Evolutionary conservation across 306 rosid species (phyloP).

Genomic region (Rubus parviflorus): DNA sequence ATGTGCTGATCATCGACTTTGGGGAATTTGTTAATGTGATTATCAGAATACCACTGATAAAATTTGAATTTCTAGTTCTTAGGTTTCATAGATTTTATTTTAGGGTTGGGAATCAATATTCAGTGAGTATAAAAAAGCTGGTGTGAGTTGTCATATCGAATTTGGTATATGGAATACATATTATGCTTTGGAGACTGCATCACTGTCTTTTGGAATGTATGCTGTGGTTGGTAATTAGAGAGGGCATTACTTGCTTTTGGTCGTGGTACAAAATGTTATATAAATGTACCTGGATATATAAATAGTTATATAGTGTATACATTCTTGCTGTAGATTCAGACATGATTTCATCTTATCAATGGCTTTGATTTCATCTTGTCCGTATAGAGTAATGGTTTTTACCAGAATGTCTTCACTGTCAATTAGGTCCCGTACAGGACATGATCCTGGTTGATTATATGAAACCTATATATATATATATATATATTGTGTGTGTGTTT

Average conservation of each 20-base stretch:
- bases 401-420: background rate
- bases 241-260: background rate
- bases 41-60: background rate
- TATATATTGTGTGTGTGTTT: background rate
- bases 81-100: background rate
- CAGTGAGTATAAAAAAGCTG: background rate
- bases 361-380: no score
- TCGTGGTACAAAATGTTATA: background rate
- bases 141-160: background rate
- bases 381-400: background rate
- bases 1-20: background rate
- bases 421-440: background rate
- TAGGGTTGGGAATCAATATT: background rate
- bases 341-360: background rate
- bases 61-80: background rate
- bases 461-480: background rate
- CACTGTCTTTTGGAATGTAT: background rate
- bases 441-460: background rate
- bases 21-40: background rate
- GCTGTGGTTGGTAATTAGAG: background rate
- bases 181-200: background rate
- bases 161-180: background rate
- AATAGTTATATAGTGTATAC: background rate
- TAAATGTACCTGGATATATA: background rate
- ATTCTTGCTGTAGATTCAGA: background rate